Percentiles rank a stretch among this genome's conserved stretches.
These are phyloP conservation scores for Exobasidium cylindrosporum DNA, from an alignment of 1,284 basidiomycete genomes.

Conservation along the genomic window DNA sequence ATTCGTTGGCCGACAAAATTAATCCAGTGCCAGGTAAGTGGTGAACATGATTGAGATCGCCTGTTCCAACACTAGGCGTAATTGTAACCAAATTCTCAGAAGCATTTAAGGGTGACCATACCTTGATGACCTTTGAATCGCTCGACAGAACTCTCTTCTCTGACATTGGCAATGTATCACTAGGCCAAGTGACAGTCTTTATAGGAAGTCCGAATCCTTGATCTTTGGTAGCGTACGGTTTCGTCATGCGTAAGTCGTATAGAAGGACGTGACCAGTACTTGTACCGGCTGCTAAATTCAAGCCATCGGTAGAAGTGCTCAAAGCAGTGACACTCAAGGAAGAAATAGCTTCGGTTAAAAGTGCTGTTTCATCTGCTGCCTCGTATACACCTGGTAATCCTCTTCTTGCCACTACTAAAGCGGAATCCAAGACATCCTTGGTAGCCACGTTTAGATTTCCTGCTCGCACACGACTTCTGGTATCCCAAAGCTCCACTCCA, in stretches of 20 bases:
- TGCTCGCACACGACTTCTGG: slow-evolving; percentile 72
- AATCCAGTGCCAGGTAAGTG: slow-evolving; percentile 52
- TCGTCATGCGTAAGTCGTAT: slow-evolving; percentile 84
- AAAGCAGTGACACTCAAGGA: slow-evolving; percentile 77
- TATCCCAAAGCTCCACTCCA: slow-evolving; percentile 94
- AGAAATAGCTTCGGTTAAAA: slow-evolving; percentile 40
- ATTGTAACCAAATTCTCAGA: slow-evolving; percentile 85
- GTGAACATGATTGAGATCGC: slow-evolving; percentile 61
- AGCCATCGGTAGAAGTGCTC: slow-evolving; percentile 70
- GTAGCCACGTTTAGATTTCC: slow-evolving; percentile 75
- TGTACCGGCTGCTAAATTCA: slow-evolving; percentile 90
- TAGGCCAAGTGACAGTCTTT: slow-evolving; percentile 82
- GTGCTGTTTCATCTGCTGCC: slow-evolving; percentile 38
- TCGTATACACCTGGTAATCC: slow-evolving; percentile 50
- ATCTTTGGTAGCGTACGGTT: slow-evolving; percentile 84
- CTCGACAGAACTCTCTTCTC: slow-evolving; percentile 49
- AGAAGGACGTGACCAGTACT: slow-evolving; percentile 89
- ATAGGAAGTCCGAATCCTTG: slow-evolving; percentile 94
- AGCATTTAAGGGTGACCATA: slow-evolving; percentile 71
- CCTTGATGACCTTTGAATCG: slow-evolving; percentile 54
- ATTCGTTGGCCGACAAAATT: slow-evolving; percentile 50
- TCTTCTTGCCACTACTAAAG: slow-evolving; percentile 54
- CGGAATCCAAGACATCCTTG: slow-evolving; percentile 54
- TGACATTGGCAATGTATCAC: slow-evolving; percentile 58
- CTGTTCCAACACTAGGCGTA: slow-evolving; percentile 81